Evolutionary conservation across 192 early-diverging fungal genomes (phyloP).

Genomic region (Backusella parvicylindrica): DNA sequence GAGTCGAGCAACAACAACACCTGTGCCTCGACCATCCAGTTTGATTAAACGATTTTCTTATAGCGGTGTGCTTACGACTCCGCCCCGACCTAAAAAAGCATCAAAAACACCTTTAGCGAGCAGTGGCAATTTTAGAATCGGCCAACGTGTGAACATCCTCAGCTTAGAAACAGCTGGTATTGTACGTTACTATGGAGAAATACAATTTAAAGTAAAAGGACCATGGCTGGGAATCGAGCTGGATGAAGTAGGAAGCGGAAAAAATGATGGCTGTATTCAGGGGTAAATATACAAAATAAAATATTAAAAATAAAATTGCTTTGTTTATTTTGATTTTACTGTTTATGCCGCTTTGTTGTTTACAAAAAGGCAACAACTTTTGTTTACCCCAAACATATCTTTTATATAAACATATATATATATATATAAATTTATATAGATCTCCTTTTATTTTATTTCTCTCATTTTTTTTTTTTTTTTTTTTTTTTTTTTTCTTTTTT

Average conservation of each 20-base stretch:
- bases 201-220: conserved; percentile 62
- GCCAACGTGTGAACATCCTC: conserved; percentile 12
- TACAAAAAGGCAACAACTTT: neutral
- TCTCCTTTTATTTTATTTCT: too few relatives aligned
- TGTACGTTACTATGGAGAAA: conserved; percentile 66
- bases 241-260: conserved; percentile 65
- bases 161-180: conserved; percentile 41
- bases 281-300: conserved; percentile 43
- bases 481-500: neutral
- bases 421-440: too few relatives aligned
- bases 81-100: neutral
- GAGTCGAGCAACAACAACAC: conserved; percentile 3
- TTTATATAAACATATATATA: neutral
- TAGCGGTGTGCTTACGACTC: neutral
- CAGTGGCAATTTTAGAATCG: neutral
- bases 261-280: conserved; percentile 71
- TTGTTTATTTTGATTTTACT: conserved; percentile 4
- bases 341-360: neutral
- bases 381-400: neutral
- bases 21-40: conserved; percentile 7
- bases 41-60: conserved; percentile 8
- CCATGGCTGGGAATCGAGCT: conserved; percentile 81
- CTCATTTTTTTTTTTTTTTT: neutral
- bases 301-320: neutral
- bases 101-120: neutral